Conservation (phyloP, 345 rosid genomes). For the Carallia pectinifolia region DNA sequence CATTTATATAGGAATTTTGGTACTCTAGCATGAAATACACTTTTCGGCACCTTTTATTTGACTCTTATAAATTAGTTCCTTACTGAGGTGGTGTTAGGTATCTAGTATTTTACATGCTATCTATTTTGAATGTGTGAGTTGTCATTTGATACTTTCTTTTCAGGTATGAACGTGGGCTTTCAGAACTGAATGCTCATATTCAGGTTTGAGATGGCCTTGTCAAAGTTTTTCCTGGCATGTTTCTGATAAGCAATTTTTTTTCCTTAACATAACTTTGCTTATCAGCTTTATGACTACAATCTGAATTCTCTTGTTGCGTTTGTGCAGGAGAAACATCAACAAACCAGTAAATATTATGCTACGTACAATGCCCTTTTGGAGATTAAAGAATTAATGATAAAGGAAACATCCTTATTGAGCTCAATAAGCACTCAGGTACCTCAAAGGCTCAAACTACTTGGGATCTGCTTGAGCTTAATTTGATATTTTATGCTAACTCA, state of each 20-base stretch:
- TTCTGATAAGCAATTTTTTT: not conserved
- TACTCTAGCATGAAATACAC: too few species aligned
- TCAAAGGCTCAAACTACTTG: conserved; percentile 1
- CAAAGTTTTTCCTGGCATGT: not conserved
- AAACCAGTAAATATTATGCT: conserved; percentile 74
- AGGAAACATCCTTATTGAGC: conserved; percentile 75
- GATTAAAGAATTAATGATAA: conserved; percentile 81
- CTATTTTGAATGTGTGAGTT: not conserved
- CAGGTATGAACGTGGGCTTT: conserved; percentile 76
- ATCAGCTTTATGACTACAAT: conserved; percentile 8
- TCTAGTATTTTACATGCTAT: not conserved
- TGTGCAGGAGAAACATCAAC: conserved; percentile 67
- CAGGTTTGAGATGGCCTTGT: conserved; percentile 43
- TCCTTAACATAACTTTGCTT: not conserved
- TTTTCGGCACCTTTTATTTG: too few species aligned
- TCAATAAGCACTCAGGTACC: conserved; percentile 79
- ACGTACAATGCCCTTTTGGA: conserved; percentile 82
- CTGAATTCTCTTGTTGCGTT: conserved; percentile 18
- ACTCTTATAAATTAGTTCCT: too few species aligned
- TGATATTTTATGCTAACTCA: not conserved
- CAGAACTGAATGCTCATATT: conserved; percentile 71
- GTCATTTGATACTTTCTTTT: conserved; percentile 21
- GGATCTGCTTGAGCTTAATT: not conserved
- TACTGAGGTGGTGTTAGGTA: too few species aligned
- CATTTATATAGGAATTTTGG: too few species aligned